phyloP scores from a whole-genome alignment of 805 yeast genomes.

The Nakazawaea laoshanensis region DNA sequence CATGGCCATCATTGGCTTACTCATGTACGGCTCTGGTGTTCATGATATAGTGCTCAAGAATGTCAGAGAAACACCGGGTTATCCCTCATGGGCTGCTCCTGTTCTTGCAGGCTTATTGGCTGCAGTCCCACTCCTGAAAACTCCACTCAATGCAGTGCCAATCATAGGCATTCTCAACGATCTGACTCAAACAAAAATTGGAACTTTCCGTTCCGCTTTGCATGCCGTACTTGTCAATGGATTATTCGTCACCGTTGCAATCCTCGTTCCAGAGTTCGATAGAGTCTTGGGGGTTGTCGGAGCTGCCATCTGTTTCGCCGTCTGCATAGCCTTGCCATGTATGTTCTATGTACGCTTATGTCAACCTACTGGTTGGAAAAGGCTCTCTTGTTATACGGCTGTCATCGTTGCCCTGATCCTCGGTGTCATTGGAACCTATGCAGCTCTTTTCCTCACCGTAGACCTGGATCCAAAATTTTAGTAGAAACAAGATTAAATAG shows the following conservation, averaged over 20 bases:
- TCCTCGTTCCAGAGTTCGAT: constrained; percentile 77
- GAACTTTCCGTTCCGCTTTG: no score
- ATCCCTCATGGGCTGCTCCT: constrained; percentile 51
- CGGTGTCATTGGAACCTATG: constrained; percentile 56
- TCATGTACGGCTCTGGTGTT: constrained; percentile 72
- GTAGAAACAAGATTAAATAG: no score
- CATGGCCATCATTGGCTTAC: constrained; percentile 58
- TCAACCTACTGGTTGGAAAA: constrained; percentile 35
- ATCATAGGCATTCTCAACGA: constrained; percentile 70
- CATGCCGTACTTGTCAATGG: constrained; percentile 49
- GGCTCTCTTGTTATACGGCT: constrained; percentile 32
- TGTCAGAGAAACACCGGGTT: constrained; percentile 55
- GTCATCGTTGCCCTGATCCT: constrained; percentile 38
- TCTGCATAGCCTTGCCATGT: constrained; percentile 77
- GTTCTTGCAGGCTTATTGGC: constrained; percentile 64
- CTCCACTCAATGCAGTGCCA: constrained; percentile 83
- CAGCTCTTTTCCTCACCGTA: constrained; percentile 26
- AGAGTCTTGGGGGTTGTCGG: constrained; percentile 79
- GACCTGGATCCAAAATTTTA: neutral
- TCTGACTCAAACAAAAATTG: constrained; percentile 25
- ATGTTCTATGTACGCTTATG: constrained; percentile 64
- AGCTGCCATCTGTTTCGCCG: constrained; percentile 70
- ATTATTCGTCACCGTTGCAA: constrained; percentile 55
- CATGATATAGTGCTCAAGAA: constrained; percentile 74
- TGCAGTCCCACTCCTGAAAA: constrained; percentile 75